These are phyloP conservation scores for Pelargonium cotyledonis DNA, from an alignment of 441 rosid species.

Conservation along the genomic window DNA sequence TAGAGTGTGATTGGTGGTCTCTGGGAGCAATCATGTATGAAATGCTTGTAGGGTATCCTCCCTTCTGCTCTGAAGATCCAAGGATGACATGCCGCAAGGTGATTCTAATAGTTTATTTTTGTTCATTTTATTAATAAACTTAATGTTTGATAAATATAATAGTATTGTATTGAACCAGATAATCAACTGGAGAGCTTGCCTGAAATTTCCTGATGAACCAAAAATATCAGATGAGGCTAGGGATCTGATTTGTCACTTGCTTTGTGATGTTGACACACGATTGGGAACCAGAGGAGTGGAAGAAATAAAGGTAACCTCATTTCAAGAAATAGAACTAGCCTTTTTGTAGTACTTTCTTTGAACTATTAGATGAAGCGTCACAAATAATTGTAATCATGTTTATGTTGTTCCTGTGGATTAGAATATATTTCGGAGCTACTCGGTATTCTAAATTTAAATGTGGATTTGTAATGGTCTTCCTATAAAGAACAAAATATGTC, in stretches of 20 bases:
- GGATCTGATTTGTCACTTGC: constrained; percentile 80
- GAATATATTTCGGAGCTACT: not conserved
- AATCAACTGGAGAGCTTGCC: constrained; percentile 65
- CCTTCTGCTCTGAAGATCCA: constrained; percentile 91
- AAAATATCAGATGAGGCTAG: constrained; percentile 76
- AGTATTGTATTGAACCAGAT: constrained; percentile 19
- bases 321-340: not conserved
- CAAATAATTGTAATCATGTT: not conserved
- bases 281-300: constrained; percentile 86
- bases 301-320: constrained; percentile 62
- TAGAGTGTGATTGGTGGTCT: constrained; percentile 99
- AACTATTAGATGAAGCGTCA: constrained; percentile 8
- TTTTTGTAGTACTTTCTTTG: not conserved
- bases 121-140: not conserved
- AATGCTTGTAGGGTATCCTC: constrained; percentile 96
- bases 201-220: constrained; percentile 91
- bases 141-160: not conserved
- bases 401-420: not conserved
- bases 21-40: constrained; percentile 95
- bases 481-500: not conserved
- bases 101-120: constrained; percentile 17
- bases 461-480: not conserved
- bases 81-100: constrained; percentile 90
- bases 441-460: not conserved
- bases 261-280: constrained; percentile 84